phyloP scores from a whole-genome alignment of 257 asterid genomes.

The Petunia axillaris region DNA sequence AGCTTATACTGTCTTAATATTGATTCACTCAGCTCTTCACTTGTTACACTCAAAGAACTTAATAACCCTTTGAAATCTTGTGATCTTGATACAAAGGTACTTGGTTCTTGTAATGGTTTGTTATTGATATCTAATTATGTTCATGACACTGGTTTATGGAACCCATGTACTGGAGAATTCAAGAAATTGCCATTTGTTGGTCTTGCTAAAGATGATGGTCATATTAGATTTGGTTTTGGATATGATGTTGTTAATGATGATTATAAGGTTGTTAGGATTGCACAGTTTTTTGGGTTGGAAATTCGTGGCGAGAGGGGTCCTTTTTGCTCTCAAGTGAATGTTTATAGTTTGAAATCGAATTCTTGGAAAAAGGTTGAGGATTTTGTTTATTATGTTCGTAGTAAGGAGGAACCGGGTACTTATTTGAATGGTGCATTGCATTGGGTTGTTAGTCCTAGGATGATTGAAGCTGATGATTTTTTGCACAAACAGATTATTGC shows the following conservation, averaged over 20 bases:
- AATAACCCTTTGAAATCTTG: not conserved
- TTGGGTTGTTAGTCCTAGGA: constrained; percentile 1
- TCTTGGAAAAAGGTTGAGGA: constrained; percentile 13
- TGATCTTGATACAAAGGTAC: not conserved
- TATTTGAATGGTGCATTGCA: constrained; percentile 17
- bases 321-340: not conserved
- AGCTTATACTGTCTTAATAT: not conserved
- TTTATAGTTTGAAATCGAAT: constrained; percentile 12
- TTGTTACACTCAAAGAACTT: not conserved
- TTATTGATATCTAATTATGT: constrained; percentile 12
- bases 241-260: constrained; percentile 10
- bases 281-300: not conserved
- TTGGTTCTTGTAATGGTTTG: not conserved
- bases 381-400: not conserved
- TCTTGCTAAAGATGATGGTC: not conserved
- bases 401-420: not conserved
- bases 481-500: not conserved
- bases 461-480: not conserved
- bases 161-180: not conserved
- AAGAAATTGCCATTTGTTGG: not conserved
- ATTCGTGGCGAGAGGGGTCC: not conserved
- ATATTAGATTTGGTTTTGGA: not conserved
- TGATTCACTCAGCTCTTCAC: not conserved
- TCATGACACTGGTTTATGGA: not conserved
- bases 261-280: constrained; percentile 20